Evolutionary conservation across 495 filamentous ascomycete genomes (phyloP), one percentile per base, ranked within the genome.

Genomic region (Halenospora varia): DNA sequence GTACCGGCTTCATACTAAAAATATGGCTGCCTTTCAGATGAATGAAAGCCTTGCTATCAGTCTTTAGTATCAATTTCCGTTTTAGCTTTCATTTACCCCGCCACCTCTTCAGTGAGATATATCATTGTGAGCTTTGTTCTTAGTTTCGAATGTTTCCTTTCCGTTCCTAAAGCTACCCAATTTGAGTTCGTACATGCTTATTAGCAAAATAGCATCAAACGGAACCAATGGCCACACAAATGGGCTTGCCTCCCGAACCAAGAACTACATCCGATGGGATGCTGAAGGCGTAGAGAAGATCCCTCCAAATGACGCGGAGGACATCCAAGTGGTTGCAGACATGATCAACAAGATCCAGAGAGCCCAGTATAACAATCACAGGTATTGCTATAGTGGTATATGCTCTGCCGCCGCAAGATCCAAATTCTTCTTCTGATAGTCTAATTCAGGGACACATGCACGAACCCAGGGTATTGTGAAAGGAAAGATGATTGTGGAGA

Each of bases 321-420:
- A 77, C 51, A 78, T 77, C 51, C 63, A 77, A 56, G 71, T 70
- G 8, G 71, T 75, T 22, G 73, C 75, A 53, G 69, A 74, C 25
- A 64, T 71, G 65, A 73, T 80, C 70, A 75, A 79, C 56, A 53
- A 61, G n/a, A 72, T 76, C 40, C 77, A 81, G 53, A 72, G 66
- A 59, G 66, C 70, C 9, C 70, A 75, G 57, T 80, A 68, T 55
- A 79, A 79, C 61, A 68, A 66, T 53, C 66, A 71, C 53, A 67
- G 73, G 20, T 73, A 79, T 58, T 70, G 65, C 53, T 71, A 71
- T 42, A 62, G 65, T 29, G 68, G 75, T 59, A 57, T 22, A 23
- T 58, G 25, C 10, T 22, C 13, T 48, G 3, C 2, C 25, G 20
- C 11, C 24, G 24, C 39, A 22, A 15, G 15, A 25, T 41, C 4